These are phyloP conservation scores for Dipodascopsis tothii DNA, from an alignment of 805 yeast genomes.

Conservation along the genomic window DNA sequence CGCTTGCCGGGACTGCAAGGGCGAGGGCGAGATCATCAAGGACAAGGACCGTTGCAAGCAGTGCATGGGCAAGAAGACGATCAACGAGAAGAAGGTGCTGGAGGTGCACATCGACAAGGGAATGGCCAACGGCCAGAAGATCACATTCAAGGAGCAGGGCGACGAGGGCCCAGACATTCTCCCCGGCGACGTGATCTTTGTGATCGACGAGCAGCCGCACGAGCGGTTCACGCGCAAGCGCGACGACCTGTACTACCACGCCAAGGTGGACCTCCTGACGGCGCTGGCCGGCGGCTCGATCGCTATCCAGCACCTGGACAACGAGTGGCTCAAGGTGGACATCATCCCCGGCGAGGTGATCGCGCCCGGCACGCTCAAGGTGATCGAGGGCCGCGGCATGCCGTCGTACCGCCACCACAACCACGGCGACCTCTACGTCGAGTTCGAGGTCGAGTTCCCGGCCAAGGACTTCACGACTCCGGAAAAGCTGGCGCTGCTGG, in stretches of 20 bases:
- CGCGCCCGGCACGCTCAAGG: slow-evolving; percentile 72
- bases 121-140: slow-evolving; percentile 88
- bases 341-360: slow-evolving; percentile 90
- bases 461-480: slow-evolving; percentile 52
- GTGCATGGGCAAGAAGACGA: slow-evolving; percentile 85
- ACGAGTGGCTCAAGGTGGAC: slow-evolving; percentile 77
- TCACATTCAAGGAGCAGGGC: slow-evolving; percentile 90
- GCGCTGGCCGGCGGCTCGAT: slow-evolving; percentile 95
- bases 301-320: slow-evolving; percentile 80
- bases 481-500: slow-evolving; percentile 68
- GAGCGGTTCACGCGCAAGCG: slow-evolving; percentile 77
- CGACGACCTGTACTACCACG: slow-evolving; percentile 75
- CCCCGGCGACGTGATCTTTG: slow-evolving; percentile 94
- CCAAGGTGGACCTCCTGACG: slow-evolving; percentile 83
- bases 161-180: slow-evolving; percentile 92
- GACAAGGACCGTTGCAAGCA: slow-evolving; percentile 79
- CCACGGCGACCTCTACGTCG: slow-evolving; percentile 76
- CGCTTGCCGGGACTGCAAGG: slow-evolving; percentile 84
- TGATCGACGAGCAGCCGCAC: slow-evolving; percentile 85
- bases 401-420: slow-evolving; percentile 86
- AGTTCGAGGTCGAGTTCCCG: slow-evolving; percentile 89
- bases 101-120: slow-evolving; percentile 95
- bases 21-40: slow-evolving; percentile 82
- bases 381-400: slow-evolving; percentile 93
- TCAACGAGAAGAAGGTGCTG: slow-evolving; percentile 80